Conservation (phyloP, 345 rosid genomes). For the Durio zibethinus region DNA sequence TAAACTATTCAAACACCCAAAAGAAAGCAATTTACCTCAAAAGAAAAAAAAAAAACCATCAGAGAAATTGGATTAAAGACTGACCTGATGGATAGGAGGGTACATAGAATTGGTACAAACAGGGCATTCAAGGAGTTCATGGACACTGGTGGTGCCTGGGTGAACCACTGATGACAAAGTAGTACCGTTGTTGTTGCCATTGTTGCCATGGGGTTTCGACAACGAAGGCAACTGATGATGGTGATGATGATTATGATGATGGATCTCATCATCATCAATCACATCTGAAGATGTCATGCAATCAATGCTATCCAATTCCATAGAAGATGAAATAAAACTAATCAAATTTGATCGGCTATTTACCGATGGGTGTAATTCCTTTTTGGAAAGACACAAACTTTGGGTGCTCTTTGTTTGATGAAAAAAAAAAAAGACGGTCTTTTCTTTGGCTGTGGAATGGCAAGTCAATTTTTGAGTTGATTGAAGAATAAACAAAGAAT, state of each 20-base stretch:
- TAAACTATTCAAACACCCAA: not conserved
- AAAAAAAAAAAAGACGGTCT: not conserved
- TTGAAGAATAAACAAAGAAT: conserved; percentile 9
- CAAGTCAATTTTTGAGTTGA: not conserved
- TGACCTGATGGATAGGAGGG: conserved; percentile 96
- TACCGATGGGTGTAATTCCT: conserved; percentile 19
- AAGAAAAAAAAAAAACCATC: not conserved
- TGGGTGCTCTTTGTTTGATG: not conserved
- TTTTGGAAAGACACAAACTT: not conserved
- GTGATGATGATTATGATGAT: conserved; percentile 47
- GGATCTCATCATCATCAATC: conserved; percentile 83
- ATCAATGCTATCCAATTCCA: conserved; percentile 78
- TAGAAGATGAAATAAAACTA: conserved; percentile 12
- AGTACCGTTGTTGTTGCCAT: conserved; percentile 32
- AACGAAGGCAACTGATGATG: conserved; percentile 44
- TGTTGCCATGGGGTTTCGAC: conserved; percentile 51
- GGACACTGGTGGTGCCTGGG: conserved; percentile 81
- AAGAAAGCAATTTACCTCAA: not conserved
- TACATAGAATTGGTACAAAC: conserved; percentile 97
- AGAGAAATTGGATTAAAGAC: not conserved
- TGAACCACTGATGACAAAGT: conserved; percentile 44
- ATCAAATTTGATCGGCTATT: conserved; percentile 3
- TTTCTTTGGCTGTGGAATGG: not conserved
- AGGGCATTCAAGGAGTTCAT: conserved; percentile 95
- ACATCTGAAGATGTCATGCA: conserved; percentile 72